Evolutionary conservation across 768 basidiomycete genomes (phyloP).

Genomic region (Cubamyces sp.): DNA sequence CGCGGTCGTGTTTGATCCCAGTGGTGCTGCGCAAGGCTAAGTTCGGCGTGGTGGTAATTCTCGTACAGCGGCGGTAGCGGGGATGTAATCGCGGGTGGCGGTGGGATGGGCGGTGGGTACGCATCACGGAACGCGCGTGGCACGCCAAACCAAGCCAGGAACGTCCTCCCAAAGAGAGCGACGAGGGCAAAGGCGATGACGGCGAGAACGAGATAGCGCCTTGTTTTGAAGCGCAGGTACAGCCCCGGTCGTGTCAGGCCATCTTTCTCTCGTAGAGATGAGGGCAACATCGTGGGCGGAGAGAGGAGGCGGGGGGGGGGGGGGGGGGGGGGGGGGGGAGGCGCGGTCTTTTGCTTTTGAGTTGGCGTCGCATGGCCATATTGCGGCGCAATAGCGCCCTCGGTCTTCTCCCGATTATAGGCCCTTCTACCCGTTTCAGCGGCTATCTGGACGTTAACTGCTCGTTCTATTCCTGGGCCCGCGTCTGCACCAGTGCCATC

Average conservation of each 20-base stretch:
- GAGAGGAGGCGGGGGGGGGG: neutral
- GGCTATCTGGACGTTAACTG: too few relatives aligned
- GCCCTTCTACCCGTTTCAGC: too few relatives aligned
- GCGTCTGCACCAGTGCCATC: too few relatives aligned
- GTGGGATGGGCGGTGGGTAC: neutral
- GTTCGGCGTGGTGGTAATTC: neutral
- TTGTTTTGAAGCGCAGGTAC: slow-evolving; percentile 1
- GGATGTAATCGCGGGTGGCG: neutral
- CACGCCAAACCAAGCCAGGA: neutral
- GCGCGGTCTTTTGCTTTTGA: neutral
- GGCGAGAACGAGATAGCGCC: slow-evolving; percentile 9
- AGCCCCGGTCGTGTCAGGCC: neutral
- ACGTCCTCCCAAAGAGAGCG: neutral
- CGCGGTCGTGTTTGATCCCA: slow-evolving; percentile 1
- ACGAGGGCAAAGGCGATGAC: neutral
- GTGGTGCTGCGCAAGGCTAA: slow-evolving; percentile 4
- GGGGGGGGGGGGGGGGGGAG: neutral
- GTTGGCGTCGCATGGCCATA: neutral
- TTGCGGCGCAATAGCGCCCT: too few relatives aligned
- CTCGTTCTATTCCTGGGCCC: too few relatives aligned
- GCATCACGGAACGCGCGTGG: neutral
- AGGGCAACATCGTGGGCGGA: slow-evolving; percentile 5
- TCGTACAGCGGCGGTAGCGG: slow-evolving; percentile 14
- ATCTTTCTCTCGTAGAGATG: slow-evolving; percentile 4
- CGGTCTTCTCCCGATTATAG: too few relatives aligned